Base-by-base conservation (phyloP, 495 filamentous ascomycete species). In the Penicillium roqueforti region DNA sequence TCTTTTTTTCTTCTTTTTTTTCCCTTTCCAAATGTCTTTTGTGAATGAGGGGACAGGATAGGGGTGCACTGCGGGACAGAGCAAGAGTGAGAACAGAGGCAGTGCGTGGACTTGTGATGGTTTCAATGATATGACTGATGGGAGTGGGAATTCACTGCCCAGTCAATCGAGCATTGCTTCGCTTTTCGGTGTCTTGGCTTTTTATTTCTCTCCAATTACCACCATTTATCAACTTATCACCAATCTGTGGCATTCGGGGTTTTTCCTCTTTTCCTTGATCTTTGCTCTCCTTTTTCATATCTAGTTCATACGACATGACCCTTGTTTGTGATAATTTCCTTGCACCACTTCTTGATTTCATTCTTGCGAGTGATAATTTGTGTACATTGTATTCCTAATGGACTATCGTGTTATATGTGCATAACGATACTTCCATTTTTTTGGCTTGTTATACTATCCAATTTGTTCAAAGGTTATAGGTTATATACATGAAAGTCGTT, bases 61-160 rank as follows among this genome's bases (percentile, higher is more conserved):
- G 55, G 39, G 58, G 50, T 60, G 62, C 55, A 59, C 58, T 65
- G 63, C 63, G 22, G 61, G 59, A 55, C 63, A 60, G 63, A 49
- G 51, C 61, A 54, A 62, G 38, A 18, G 25, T 55, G 41, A 51
- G 39, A 46, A 32, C 38, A 48, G 49, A 20, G 36, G 11, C 22
- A 18, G 29, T 48, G 46, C 34, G 37, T 11, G 14, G 46, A 16
- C 29, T 32, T 32, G 26, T 47, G 29, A 16, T n/a, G 3, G 1
- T 46, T 9, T 23, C 19, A n/a, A n/a, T 47, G 44, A 29, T 19
- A n/a, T 19, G 28, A 31, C 43, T 34, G 16, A 3, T 22, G 29
- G 13, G 40, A 16, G 22, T 26, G 28, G 11, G 22, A 22, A 23
- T 22, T n/a, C n/a, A 7, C 37, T 43, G 14, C 13, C 14, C 7